Conservation (phyloP, 257 asterid genomes). For the Plantago elongata region DNA sequence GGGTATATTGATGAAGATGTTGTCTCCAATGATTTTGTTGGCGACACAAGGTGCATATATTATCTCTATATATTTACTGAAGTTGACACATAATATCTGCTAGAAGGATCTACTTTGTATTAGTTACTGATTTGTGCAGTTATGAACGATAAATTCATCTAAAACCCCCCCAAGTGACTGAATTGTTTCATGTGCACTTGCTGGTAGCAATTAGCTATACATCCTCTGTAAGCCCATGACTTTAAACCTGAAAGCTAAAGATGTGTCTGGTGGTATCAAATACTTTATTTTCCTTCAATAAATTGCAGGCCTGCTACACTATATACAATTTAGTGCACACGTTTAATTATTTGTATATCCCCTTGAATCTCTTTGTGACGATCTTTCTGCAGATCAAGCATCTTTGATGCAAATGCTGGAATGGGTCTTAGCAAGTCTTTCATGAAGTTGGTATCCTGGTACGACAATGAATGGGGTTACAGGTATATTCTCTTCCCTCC, state of each 20-base stretch:
- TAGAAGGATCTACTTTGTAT: not conserved
- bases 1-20: conserved; percentile 99
- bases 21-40: conserved; percentile 94
- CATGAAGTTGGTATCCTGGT: conserved; percentile 96
- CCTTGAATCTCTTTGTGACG: not conserved
- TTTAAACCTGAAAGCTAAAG: not conserved
- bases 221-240: not conserved
- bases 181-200: not conserved
- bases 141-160: not conserved
- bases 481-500: conserved; percentile 46
- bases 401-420: conserved; percentile 97
- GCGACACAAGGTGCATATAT: conserved; percentile 71
- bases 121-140: not conserved
- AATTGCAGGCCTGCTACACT: not conserved
- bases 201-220: not conserved
- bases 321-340: not conserved
- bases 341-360: not conserved
- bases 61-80: conserved; percentile 5
- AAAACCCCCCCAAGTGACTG: not conserved
- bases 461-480: conserved; percentile 99
- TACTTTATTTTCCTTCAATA: not conserved
- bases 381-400: conserved; percentile 66
- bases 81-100: not conserved
- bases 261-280: not conserved
- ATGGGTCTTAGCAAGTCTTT: conserved; percentile 81